Percentiles rank a stretch among this genome's conserved stretches.
These are phyloP conservation scores for Sextonia rubra DNA, from an alignment of 164 flowering plant genomes.

Conservation along the genomic window DNA sequence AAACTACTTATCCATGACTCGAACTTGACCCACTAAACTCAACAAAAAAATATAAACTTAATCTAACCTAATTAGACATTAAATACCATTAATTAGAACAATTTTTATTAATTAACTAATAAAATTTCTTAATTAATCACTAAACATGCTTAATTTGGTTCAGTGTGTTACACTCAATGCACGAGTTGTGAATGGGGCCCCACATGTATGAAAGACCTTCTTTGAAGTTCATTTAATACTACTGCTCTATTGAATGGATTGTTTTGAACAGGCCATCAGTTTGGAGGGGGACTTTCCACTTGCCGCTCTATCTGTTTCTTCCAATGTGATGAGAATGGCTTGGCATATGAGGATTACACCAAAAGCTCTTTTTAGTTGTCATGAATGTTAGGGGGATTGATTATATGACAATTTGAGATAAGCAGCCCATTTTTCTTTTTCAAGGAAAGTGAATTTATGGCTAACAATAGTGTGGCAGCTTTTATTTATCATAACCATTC, in stretches of 20 bases:
- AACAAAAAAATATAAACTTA: too few species aligned
- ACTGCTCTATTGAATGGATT: background rate
- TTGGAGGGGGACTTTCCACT: background rate
- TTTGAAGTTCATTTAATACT: background rate
- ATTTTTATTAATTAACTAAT: too few species aligned
- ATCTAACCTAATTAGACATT: too few species aligned
- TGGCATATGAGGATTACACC: background rate
- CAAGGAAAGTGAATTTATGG: background rate
- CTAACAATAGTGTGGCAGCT: background rate
- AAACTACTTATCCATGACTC: too few species aligned
- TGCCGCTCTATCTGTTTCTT: background rate
- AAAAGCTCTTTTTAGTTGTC: background rate
- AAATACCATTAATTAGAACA: too few species aligned
- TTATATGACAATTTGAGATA: background rate
- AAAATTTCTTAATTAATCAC: too few species aligned
- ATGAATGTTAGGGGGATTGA: background rate
- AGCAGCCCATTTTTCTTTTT: background rate
- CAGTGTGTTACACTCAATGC: too few species aligned
- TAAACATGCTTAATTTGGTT: too few species aligned
- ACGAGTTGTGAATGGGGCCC: background rate
- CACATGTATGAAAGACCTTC: background rate
- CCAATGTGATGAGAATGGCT: background rate
- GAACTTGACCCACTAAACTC: too few species aligned
- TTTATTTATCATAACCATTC: background rate
- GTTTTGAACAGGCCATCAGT: background rate